Evolutionary conservation across 257 asterid species (phyloP).

Genomic region (Leonotis leonurus): DNA sequence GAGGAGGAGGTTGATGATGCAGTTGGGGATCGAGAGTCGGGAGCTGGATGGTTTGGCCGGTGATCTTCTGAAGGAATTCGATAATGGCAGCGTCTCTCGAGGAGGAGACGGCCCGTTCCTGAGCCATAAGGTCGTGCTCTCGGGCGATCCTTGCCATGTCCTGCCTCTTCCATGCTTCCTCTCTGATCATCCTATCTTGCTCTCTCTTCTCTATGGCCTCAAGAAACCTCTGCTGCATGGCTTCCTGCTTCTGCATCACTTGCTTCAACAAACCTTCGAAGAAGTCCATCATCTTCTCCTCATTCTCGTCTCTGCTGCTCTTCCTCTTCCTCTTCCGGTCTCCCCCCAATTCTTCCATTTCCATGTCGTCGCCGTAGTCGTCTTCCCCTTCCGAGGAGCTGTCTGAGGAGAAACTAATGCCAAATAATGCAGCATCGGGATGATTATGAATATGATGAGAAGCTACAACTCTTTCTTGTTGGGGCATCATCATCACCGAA

Average conservation of each 20-base stretch:
- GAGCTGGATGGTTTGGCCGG: constrained; percentile 25
- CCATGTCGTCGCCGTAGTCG: constrained; percentile 1
- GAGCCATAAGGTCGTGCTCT: constrained; percentile 29
- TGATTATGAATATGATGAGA: too few relatives aligned
- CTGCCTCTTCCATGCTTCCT: constrained; percentile 39
- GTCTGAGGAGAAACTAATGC: constrained; percentile 20
- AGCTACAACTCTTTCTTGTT: too few relatives aligned
- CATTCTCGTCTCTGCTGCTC: too few relatives aligned
- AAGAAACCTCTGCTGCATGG: constrained; percentile 27
- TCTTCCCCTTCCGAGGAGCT: constrained; percentile 10
- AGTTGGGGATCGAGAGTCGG: constrained; percentile 15
- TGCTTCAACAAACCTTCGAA: constrained; percentile 30
- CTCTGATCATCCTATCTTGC: constrained; percentile 29
- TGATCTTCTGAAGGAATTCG: constrained; percentile 30
- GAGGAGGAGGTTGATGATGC: too few relatives aligned
- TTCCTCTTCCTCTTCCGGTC: neutral
- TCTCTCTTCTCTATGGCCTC: constrained; percentile 30
- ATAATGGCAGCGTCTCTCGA: constrained; percentile 34
- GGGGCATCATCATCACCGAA: too few relatives aligned
- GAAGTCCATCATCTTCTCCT: constrained; percentile 31
- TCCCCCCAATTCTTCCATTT: constrained; percentile 12
- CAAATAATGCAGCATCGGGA: neutral
- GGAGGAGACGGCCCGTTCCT: constrained; percentile 30
- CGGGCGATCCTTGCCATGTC: constrained; percentile 27
- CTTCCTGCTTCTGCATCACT: constrained; percentile 33